A percentile compares a stretch with the other conserved stretches of the same genome.
phyloP scores from a whole-genome alignment of 2,329 filamentous ascomycete species.

The Colletotrichum plurivorum region DNA sequence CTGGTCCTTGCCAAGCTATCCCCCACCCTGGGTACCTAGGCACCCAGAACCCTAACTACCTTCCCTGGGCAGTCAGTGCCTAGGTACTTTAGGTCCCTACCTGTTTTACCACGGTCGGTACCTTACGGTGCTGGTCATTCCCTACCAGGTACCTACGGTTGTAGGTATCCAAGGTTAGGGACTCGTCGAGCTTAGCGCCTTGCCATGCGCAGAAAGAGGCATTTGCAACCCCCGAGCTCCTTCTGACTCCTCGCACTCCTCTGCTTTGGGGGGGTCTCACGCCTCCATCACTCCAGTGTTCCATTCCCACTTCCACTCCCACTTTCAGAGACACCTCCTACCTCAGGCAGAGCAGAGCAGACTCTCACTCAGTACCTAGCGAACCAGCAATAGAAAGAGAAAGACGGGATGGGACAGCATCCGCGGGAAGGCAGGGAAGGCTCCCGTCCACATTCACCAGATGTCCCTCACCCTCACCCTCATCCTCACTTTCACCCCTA shows the following conservation, averaged over 20 bases:
- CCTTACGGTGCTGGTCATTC: too few relatives aligned
- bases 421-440: slow-evolving; percentile 5
- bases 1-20: slow-evolving; percentile 17
- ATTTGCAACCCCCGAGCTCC: background rate
- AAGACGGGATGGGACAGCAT: background rate
- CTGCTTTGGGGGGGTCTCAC: slow-evolving; percentile 3
- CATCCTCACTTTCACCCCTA: slow-evolving; percentile 5
- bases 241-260: background rate
- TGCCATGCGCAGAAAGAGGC: background rate
- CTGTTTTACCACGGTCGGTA: too few relatives aligned
- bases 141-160: too few relatives aligned
- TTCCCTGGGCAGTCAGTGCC: background rate
- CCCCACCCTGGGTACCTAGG: too few relatives aligned
- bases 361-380: too few relatives aligned
- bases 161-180: background rate
- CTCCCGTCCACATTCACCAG: background rate
- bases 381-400: background rate
- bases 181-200: slow-evolving; percentile 15
- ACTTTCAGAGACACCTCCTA: background rate
- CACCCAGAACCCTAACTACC: background rate
- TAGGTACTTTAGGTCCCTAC: too few relatives aligned
- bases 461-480: slow-evolving; percentile 5
- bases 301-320: background rate
- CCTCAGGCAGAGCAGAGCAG: slow-evolving; percentile 16
- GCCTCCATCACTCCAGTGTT: slow-evolving; percentile 9